Evolutionary conservation across 2,329 filamentous ascomycete species (phyloP).

Genomic region (Coniochaeta hoffmannii): DNA sequence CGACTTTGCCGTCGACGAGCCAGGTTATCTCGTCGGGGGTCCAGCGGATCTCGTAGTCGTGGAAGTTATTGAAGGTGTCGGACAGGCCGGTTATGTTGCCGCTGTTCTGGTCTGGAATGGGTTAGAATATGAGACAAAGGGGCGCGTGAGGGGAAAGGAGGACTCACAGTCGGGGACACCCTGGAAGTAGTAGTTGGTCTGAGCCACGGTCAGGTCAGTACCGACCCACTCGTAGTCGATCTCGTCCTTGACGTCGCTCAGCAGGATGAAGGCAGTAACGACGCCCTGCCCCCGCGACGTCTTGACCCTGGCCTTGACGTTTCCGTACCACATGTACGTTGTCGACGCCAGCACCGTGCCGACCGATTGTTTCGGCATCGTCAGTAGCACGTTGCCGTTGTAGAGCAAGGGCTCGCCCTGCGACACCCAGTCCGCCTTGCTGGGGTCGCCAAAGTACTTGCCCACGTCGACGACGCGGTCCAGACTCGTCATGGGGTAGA

Average conservation of each 20-base stretch:
- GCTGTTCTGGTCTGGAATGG: conserved; percentile 63
- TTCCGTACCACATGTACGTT: conserved; percentile 95
- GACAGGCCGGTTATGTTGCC: conserved; percentile 56
- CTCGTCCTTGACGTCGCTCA: conserved; percentile 95
- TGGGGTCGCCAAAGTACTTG: conserved; percentile 80
- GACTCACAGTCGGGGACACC: conserved; percentile 81
- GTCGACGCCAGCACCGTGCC: conserved; percentile 82
- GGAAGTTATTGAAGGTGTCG: conserved; percentile 70
- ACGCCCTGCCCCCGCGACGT: conserved; percentile 81
- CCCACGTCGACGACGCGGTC: conserved; percentile 63
- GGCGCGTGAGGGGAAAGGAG: conserved; percentile 9
- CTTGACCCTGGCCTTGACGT: conserved; percentile 77
- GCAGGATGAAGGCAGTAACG: conserved; percentile 92
- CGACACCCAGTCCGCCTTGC: conserved; percentile 77
- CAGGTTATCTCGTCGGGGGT: conserved; percentile 78
- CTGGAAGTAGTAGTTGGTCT: conserved; percentile 97
- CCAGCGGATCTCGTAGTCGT: conserved; percentile 94
- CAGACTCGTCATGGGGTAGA: conserved; percentile 66
- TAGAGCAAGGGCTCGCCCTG: conserved; percentile 67
- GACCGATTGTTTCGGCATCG: conserved; percentile 78
- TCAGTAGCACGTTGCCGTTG: conserved; percentile 68
- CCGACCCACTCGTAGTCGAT: conserved; percentile 97
- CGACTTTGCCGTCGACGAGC: conserved; percentile 73
- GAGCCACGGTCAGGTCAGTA: conserved; percentile 64
- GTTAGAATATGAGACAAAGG: conserved; percentile 6